Conservation (phyloP, 768 basidiomycete genomes). For the Russula brevipes region DNA sequence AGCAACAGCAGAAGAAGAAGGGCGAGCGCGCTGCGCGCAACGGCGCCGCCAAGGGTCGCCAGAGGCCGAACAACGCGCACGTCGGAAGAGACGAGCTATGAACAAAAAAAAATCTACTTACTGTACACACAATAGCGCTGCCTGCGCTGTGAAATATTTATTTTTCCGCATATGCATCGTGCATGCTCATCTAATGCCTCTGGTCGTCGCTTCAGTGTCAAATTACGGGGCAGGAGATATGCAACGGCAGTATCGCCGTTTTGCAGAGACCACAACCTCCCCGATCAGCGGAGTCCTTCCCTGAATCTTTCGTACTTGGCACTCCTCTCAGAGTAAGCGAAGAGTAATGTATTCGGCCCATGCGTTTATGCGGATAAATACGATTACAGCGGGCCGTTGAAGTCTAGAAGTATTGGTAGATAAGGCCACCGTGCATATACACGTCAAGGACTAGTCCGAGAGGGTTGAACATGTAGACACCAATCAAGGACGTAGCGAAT, state of each 20-base stretch:
- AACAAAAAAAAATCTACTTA: neutral
- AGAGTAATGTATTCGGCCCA: constrained; percentile 1
- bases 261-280: no score
- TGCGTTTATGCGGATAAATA: neutral
- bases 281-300: no score
- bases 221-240: neutral
- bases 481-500: neutral
- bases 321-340: neutral
- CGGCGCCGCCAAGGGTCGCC: constrained; percentile 16
- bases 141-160: no score
- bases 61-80: constrained; percentile 1
- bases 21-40: neutral
- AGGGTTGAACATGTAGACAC: neutral
- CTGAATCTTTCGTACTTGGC: no score
- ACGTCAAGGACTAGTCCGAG: constrained; percentile 2
- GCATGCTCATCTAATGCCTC: no score
- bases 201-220: no score
- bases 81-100: constrained; percentile 13
- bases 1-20: neutral
- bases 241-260: no score
- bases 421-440: constrained; percentile 1
- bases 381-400: constrained; percentile 8
- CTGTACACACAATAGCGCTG: neutral
- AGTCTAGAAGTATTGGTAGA: constrained; percentile 13
- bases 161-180: no score